Percentiles rank a stretch among this genome's conserved stretches.
These are phyloP conservation scores for Fusarium zealandicum DNA, from an alignment of 2,329 filamentous ascomycete species.

Conservation along the genomic window DNA sequence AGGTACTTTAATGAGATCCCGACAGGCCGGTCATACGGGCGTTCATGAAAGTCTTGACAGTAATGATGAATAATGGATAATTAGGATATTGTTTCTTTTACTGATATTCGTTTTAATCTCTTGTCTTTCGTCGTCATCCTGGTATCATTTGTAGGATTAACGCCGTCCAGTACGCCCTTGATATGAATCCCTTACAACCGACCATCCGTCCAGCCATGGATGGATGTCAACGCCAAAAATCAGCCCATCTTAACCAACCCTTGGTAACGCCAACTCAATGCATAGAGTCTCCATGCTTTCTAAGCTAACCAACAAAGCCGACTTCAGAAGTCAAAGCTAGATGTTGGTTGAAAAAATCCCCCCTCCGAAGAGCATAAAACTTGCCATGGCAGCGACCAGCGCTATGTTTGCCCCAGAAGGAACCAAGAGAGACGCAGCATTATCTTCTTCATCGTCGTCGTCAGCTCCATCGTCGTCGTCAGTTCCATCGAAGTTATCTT, in stretches of 20 bases:
- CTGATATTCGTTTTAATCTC: background rate
- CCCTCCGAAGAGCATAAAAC: conserved; percentile 37
- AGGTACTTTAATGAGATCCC: background rate
- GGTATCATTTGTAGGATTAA: conserved; percentile 27
- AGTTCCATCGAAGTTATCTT: conserved; percentile 25
- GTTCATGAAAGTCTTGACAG: no score
- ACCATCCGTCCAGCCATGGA: conserved; percentile 19
- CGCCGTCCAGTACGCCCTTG: conserved; percentile 25
- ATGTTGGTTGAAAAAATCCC: conserved; percentile 27
- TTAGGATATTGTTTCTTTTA: background rate
- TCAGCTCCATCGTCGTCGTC: background rate
- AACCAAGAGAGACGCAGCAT: conserved; percentile 22
- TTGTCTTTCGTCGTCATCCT: conserved; percentile 18
- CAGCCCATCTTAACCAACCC: conserved; percentile 28
- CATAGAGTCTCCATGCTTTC: conserved; percentile 5
- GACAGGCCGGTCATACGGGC: background rate
- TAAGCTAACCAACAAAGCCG: conserved; percentile 9
- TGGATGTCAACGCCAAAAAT: conserved; percentile 30
- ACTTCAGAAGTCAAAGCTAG: conserved; percentile 4
- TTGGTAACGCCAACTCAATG: conserved; percentile 31
- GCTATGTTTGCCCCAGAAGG: conserved; percentile 24
- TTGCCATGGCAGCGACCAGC: conserved; percentile 29
- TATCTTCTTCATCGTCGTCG: conserved; percentile 13
- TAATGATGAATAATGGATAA: no score
- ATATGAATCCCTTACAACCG: conserved; percentile 23